phyloP scores from a whole-genome alignment of 2,329 filamentous ascomycete species.

The Epichloe coenophiala region DNA sequence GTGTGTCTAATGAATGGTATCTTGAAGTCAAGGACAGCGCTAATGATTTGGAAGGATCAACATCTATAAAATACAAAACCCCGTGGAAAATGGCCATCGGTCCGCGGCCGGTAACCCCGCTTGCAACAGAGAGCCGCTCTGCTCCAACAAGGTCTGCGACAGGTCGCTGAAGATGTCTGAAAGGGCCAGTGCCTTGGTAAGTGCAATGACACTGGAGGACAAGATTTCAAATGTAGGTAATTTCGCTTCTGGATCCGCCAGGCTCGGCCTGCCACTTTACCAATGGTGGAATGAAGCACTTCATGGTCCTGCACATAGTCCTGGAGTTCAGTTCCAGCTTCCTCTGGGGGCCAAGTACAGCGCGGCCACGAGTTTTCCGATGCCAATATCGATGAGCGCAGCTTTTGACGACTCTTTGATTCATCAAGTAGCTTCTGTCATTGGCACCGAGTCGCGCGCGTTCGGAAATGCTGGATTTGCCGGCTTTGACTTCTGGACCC shows the following conservation, averaged over 20 bases:
- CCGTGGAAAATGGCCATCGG: too few species aligned
- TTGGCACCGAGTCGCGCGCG: conserved; percentile 48
- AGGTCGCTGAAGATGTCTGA: conserved; percentile 15
- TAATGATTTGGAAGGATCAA: too few species aligned
- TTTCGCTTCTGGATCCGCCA: conserved; percentile 10
- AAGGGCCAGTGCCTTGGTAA: conserved; percentile 18
- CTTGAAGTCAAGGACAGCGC: too few species aligned
- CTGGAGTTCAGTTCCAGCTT: neutral
- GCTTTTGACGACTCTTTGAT: conserved; percentile 52
- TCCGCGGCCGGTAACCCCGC: neutral
- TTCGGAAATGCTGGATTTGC: conserved; percentile 47
- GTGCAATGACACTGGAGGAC: conserved; percentile 2
- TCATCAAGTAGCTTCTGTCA: conserved; percentile 37
- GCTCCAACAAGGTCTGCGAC: conserved; percentile 31
- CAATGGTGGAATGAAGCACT: conserved; percentile 50
- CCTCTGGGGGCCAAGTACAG: conserved; percentile 27
- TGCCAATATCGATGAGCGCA: conserved; percentile 47
- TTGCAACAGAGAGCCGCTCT: conserved; percentile 14
- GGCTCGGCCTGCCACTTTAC: conserved; percentile 44
- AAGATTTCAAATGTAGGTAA: conserved; percentile 3
- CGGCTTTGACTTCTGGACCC: conserved; percentile 48
- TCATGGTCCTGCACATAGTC: conserved; percentile 42
- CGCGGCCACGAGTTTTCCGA: conserved; percentile 51
- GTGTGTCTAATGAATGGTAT: too few species aligned
- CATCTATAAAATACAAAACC: too few species aligned